Evolutionary conservation across 805 yeast species (phyloP), one percentile per base, ranked within the genome.

Genomic region (Nakazawaea populi): DNA sequence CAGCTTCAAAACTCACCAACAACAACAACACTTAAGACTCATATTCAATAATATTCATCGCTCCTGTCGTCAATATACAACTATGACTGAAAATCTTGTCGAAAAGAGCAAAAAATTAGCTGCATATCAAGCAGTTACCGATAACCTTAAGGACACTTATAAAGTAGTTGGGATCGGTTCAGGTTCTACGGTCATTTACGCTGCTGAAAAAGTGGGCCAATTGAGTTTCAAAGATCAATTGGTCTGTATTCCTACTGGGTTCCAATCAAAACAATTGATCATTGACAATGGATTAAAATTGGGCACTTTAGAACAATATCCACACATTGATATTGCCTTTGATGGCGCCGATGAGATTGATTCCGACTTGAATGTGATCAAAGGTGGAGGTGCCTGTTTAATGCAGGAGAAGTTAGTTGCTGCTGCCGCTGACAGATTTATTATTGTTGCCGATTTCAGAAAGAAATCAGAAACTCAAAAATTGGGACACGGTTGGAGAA

Each of bases 261-360:
- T 91, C 76, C 99, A 94, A 70, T 86, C 95, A 43, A 87, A 87
- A 61, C 89, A 85, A 60, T 76, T 94, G 58, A 91, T 94, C 59
- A 71, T 89, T 52, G 86, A 80, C 52, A 90, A 90, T 60, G 94
- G 94, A 0, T 74, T 94, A 55, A 75, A 68, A 40, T 73, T 91
- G 56, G 96, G 96, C 1, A 75, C 87, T 8, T 80, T 92, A 54
- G 97, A 92, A 61, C 91, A 89, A 71, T 83, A 72, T 55, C 88
- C 96, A 2, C 76, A 76, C 29, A 72, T 94, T 43, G 99, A 94
- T 65, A 82, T 94, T 59, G 96, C 97, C 1, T 94, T 94, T 65
- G 99, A 94, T 67, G 99, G 99, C 43, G 98, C 99, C 2, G 99
- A 94, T 68, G 99, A 94, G 69, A 91, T 91, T 52, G 99, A 92